Conservation (phyloP, 2,329 filamentous ascomycete species). For the Exserohilum rostratum region DNA sequence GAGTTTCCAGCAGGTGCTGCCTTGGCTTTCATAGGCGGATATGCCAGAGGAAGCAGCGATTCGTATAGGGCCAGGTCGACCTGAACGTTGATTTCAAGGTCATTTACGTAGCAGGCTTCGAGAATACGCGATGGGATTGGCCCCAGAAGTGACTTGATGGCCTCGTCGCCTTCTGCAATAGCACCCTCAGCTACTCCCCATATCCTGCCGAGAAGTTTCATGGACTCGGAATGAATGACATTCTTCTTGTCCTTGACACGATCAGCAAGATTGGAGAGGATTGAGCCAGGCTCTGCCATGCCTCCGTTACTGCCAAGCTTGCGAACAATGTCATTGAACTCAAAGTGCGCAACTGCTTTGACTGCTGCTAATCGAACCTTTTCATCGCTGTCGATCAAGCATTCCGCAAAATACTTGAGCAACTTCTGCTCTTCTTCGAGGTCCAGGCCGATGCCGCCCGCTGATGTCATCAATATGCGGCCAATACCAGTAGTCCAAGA, state of each 20-base stretch:
- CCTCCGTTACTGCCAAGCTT: constrained; percentile 81
- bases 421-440: constrained; percentile 79
- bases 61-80: constrained; percentile 87
- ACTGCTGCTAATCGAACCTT: constrained; percentile 90
- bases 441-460: constrained; percentile 85
- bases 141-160: constrained; percentile 74
- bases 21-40: constrained; percentile 71
- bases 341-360: constrained; percentile 79
- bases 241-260: constrained; percentile 86
- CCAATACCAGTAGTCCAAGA: constrained; percentile 86
- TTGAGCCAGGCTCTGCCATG: constrained; percentile 75
- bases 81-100: constrained; percentile 81
- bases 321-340: constrained; percentile 77
- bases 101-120: constrained; percentile 88
- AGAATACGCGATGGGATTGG: constrained; percentile 85
- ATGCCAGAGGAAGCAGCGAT: constrained; percentile 85
- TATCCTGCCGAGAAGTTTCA: constrained; percentile 80
- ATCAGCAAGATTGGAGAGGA: constrained; percentile 82
- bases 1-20: constrained; percentile 57
- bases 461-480: constrained; percentile 87
- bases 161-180: constrained; percentile 80
- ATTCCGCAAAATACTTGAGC: constrained; percentile 75
- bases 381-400: constrained; percentile 87
- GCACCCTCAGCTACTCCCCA: constrained; percentile 95
- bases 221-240: constrained; percentile 81